phyloP scores from a whole-genome alignment of 2,329 filamentous ascomycete species.

The Epichloe elymi region DNA sequence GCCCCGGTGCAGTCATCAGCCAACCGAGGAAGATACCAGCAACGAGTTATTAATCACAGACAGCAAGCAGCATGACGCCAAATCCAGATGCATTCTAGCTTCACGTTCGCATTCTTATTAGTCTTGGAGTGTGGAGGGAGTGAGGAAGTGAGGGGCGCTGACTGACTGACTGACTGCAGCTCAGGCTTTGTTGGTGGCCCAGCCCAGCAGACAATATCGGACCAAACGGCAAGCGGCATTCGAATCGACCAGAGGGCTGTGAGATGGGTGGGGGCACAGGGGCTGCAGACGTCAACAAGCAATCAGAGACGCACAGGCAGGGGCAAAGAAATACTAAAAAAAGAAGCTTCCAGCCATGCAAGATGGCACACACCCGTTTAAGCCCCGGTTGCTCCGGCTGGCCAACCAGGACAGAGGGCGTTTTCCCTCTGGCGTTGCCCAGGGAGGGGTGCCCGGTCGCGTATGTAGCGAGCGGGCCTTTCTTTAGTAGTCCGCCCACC shows the following conservation, averaged over 20 bases:
- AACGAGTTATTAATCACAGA: background rate
- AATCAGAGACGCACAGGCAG: background rate
- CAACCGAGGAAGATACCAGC: background rate
- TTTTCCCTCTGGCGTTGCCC: background rate
- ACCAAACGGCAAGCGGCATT: background rate
- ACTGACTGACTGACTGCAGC: no score
- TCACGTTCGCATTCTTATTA: no score
- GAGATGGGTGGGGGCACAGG: background rate
- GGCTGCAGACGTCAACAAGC: background rate
- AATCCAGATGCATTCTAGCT: background rate
- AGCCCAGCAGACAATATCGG: background rate
- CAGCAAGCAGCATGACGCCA: background rate
- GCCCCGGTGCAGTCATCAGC: background rate
- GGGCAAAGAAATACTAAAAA: background rate
- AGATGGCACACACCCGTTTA: constrained; percentile 4
- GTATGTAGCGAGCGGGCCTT: constrained; percentile 1
- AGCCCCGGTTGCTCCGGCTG: background rate
- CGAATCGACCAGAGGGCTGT: background rate
- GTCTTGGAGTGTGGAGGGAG: no score
- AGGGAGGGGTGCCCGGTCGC: background rate
- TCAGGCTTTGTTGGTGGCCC: no score
- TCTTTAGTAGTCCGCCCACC: background rate
- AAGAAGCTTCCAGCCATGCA: constrained; percentile 3
- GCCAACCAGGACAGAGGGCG: background rate
- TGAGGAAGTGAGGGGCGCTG: no score